Evolutionary conservation across 2,329 filamentous ascomycete genomes (phyloP), one percentile per base, ranked within the genome.

Genomic region (Beauveria medogensis): DNA sequence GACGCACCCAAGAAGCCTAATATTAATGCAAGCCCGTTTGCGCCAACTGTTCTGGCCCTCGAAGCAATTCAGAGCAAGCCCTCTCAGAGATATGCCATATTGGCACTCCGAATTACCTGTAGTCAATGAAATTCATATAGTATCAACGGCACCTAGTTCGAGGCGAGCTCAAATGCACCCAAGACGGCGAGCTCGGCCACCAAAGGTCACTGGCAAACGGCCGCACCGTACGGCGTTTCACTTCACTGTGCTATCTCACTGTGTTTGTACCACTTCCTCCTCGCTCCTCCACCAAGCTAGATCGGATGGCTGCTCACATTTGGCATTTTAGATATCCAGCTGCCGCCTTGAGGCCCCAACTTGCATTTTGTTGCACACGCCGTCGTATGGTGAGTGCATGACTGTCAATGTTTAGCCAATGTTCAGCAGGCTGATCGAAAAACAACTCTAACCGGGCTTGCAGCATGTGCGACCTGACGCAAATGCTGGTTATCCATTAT

Each of bases 181-280:
- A 7, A 28, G 6, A 40, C 44, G 44, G 43, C 43, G 55, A 51
- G 46, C 22, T 12, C 12, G 26, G 18, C 28, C 18, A 28, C 18
- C 54, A 48, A 40, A 37, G 22, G 26, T 7, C 18, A 43, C 24
- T 37, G 26, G 24, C 34, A 53, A 59, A 53, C 14, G 41, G 28
- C 14, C 43, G 16, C 43, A 55, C 50, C 22, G 58, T 60, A 18
- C 50, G 20, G 2, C n/a, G 3, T 22, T 16, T 14, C 16, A 20
- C 24, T 2, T 9, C n/a, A 48, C 55, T 57, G 55, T 57, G 44
- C 43, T 10, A 9, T 22, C 34, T 41, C 40, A 54, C 41, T 47
- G 58, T 54, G 58, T 60, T 60, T 59, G 56, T 47, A 43, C 48
- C 40, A 28, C n/a, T 41, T 18, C 44, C 12, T n/a, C 24, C 30